Percentiles rank a stretch among this genome's conserved stretches.
These are phyloP conservation scores for Chaetomium globosum DNA, from an alignment of 2,329 filamentous ascomycete genomes.

Conservation along the genomic window DNA sequence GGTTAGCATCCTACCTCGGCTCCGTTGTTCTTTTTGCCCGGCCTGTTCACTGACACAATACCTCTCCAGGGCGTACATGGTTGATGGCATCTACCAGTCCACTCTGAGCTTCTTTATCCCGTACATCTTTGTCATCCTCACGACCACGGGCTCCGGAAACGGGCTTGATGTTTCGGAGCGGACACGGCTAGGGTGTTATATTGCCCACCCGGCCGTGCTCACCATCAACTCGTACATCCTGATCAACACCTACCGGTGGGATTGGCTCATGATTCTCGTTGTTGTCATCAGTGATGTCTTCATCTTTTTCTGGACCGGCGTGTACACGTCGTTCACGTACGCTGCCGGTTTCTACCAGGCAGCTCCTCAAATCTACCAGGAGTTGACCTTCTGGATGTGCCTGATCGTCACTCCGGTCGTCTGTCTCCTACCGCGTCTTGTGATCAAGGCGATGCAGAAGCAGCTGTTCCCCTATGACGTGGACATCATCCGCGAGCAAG, in stretches of 20 bases:
- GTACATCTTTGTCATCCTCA: conserved; percentile 74
- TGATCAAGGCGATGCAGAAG: conserved; percentile 85
- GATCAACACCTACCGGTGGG: conserved; percentile 96
- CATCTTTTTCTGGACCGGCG: conserved; percentile 93
- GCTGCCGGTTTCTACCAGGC: conserved; percentile 70
- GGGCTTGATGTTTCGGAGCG: conserved; percentile 79
- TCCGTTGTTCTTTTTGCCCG: not conserved
- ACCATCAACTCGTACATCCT: conserved; percentile 93
- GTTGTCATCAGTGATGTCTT: conserved; percentile 80
- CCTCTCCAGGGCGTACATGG: conserved; percentile 81
- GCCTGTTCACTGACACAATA: conserved; percentile 40
- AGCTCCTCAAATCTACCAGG: conserved; percentile 75
- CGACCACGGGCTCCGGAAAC: conserved; percentile 68
- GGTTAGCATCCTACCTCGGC: conserved; percentile 61
- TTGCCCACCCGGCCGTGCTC: conserved; percentile 80
- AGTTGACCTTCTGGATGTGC: conserved; percentile 84
- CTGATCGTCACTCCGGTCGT: conserved; percentile 77
- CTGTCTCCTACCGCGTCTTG: conserved; percentile 84
- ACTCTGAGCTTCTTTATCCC: conserved; percentile 91
- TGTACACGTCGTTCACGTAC: conserved; percentile 65
- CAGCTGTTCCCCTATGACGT: conserved; percentile 91
- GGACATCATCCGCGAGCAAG: conserved; percentile 93
- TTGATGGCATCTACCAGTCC: conserved; percentile 92
- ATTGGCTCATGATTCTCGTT: conserved; percentile 90
- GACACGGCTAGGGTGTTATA: conserved; percentile 81